These are phyloP conservation scores for Intubia oerlemansii DNA, from an alignment of 2,329 filamentous ascomycete genomes.

Conservation along the genomic window DNA sequence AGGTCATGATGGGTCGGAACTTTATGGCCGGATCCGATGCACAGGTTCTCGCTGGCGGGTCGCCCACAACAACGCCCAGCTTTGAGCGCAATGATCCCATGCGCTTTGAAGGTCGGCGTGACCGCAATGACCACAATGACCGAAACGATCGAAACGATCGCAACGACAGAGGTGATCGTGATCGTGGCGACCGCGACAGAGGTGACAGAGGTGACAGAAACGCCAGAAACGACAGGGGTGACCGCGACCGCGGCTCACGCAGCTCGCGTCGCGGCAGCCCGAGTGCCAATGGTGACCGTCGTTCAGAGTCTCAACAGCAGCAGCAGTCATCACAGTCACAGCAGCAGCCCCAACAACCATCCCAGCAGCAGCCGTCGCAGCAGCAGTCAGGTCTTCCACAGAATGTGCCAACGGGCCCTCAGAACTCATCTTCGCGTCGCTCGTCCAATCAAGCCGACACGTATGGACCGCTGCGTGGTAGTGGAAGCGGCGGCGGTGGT, in stretches of 20 bases:
- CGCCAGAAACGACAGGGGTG: conserved; percentile 13
- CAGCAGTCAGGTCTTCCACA: neutral
- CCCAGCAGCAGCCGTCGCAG: neutral
- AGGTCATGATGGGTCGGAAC: no score
- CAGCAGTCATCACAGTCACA: no score
- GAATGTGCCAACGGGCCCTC: no score
- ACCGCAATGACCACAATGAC: neutral
- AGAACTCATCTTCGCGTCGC: no score
- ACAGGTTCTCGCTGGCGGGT: conserved; percentile 32
- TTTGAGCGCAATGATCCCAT: no score
- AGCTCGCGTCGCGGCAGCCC: conserved; percentile 14
- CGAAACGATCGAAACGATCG: no score
- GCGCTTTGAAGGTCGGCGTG: neutral
- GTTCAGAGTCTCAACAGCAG: no score
- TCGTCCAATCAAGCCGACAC: no score
- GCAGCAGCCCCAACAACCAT: neutral
- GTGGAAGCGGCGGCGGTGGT: conserved; percentile 11
- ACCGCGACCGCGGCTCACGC: conserved; percentile 1
- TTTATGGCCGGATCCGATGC: conserved; percentile 31
- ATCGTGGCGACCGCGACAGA: conserved; percentile 5
- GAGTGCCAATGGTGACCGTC: no score
- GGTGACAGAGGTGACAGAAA: conserved; percentile 1
- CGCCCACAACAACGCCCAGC: no score
- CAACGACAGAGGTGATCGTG: no score
- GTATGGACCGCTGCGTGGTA: no score